phyloP scores from a whole-genome alignment of 768 basidiomycete genomes.

The Amylocystis lapponica region DNA sequence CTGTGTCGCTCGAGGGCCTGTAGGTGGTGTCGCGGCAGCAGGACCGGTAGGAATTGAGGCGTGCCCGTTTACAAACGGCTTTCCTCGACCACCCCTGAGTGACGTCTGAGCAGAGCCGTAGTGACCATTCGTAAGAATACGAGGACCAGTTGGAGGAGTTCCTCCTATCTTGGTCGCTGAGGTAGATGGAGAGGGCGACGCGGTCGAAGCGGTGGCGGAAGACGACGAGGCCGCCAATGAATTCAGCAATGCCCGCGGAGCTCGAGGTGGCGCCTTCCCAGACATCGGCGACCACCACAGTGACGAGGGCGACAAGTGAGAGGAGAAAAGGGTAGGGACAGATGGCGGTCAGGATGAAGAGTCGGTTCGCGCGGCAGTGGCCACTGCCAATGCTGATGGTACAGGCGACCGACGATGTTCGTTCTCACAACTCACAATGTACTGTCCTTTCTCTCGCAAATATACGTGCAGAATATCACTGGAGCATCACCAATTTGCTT shows the following conservation, averaged over 20 bases:
- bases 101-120: constrained; percentile 7
- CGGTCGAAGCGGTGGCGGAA: constrained; percentile 30
- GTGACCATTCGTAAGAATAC: constrained; percentile 40
- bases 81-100: constrained; percentile 28
- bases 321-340: constrained; percentile 2
- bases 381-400: background rate
- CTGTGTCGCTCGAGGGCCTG: constrained; percentile 27
- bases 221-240: constrained; percentile 31
- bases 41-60: constrained; percentile 22
- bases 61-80: constrained; percentile 41
- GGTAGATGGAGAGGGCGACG: constrained; percentile 21
- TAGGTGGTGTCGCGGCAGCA: constrained; percentile 23
- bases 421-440: too few relatives aligned
- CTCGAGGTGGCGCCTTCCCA: constrained; percentile 71
- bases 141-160: constrained; percentile 60
- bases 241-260: constrained; percentile 63
- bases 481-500: background rate
- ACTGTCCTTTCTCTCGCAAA: background rate
- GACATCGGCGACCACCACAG: constrained; percentile 45
- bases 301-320: constrained; percentile 1
- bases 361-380: constrained; percentile 1
- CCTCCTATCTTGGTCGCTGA: constrained; percentile 40
- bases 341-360: constrained; percentile 18
- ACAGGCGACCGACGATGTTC: too few relatives aligned
- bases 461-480: background rate